phyloP scores from a whole-genome alignment of 441 rosid species.

The Populus tomentosa region DNA sequence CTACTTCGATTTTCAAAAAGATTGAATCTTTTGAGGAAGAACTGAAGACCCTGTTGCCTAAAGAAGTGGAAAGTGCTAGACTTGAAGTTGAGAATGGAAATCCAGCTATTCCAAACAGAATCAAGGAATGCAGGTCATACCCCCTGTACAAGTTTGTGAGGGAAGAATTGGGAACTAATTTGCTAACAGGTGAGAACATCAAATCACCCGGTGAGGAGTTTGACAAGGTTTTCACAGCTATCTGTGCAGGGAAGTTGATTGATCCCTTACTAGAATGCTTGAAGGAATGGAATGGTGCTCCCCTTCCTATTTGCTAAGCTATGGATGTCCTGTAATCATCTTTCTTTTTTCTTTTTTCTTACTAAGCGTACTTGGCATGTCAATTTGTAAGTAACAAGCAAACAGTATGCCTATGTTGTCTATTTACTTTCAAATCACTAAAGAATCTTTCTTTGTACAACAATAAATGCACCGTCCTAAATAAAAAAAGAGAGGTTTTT shows the following conservation, averaged over 20 bases:
- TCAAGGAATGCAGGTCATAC: conserved; percentile 62
- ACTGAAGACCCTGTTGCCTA: conserved; percentile 39
- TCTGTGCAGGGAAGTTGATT: conserved; percentile 55
- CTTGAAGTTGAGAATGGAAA: conserved; percentile 39
- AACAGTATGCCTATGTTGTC: neutral
- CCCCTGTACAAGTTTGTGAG: conserved; percentile 64
- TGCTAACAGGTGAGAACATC: conserved; percentile 54
- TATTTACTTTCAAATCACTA: neutral
- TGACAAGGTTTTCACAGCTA: conserved; percentile 58
- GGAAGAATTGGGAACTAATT: conserved; percentile 43
- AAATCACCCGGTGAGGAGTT: conserved; percentile 64
- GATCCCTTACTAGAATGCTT: conserved; percentile 60
- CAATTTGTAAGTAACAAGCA: conserved; percentile 1
- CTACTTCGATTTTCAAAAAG: conserved; percentile 47
- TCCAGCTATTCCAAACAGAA: conserved; percentile 39
- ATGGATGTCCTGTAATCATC: conserved; percentile 16
- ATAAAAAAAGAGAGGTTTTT: neutral
- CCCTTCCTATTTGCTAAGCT: conserved; percentile 46
- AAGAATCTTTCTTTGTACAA: neutral
- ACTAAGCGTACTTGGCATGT: neutral
- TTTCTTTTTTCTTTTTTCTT: neutral
- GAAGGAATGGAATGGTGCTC: conserved; percentile 66
- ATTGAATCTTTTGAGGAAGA: conserved; percentile 55
- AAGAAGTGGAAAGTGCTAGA: conserved; percentile 54
- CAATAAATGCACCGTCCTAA: neutral